phyloP scores from a whole-genome alignment of 192 early-diverging fungal species.

The Rhizophagus prolifer region DNA sequence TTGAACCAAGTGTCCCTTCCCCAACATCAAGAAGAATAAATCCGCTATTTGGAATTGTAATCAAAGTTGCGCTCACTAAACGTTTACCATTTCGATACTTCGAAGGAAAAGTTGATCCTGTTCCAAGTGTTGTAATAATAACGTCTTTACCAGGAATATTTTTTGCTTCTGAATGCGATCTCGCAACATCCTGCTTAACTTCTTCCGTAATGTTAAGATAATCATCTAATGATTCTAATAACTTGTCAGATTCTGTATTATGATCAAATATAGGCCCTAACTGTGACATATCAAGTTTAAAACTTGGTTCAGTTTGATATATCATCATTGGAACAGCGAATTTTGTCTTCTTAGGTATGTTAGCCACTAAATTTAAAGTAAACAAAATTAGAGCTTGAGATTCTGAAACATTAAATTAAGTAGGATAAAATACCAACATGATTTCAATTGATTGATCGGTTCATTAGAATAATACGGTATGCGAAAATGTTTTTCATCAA shows the following conservation, averaged over 20 bases:
- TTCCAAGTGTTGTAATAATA: conserved; percentile 78
- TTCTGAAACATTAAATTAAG: not conserved
- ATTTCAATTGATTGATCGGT: conserved; percentile 38
- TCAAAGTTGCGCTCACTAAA: conserved; percentile 77
- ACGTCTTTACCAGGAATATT: conserved; percentile 47
- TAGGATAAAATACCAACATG: conserved; percentile 21
- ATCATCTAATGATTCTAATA: conserved; percentile 32
- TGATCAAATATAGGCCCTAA: conserved; percentile 36
- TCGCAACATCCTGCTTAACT: conserved; percentile 36
- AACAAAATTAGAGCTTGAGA: not conserved
- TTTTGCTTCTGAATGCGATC: not conserved
- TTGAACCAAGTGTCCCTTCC: conserved; percentile 84
- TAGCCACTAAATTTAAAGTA: not conserved
- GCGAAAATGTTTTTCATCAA: conserved; percentile 67
- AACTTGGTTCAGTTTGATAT: conserved; percentile 64
- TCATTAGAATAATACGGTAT: conserved; percentile 63
- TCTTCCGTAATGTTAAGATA: conserved; percentile 39
- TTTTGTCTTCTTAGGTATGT: conserved; percentile 24
- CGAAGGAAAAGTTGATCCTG: conserved; percentile 85
- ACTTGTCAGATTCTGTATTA: conserved; percentile 9
- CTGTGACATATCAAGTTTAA: conserved; percentile 48
- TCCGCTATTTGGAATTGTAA: conserved; percentile 62
- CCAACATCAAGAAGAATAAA: conserved; percentile 85
- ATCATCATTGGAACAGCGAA: conserved; percentile 45
- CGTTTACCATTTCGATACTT: conserved; percentile 84